Base-by-base conservation (phyloP, 2,329 filamentous ascomycete species). In the Penicillium sp. region DNA sequence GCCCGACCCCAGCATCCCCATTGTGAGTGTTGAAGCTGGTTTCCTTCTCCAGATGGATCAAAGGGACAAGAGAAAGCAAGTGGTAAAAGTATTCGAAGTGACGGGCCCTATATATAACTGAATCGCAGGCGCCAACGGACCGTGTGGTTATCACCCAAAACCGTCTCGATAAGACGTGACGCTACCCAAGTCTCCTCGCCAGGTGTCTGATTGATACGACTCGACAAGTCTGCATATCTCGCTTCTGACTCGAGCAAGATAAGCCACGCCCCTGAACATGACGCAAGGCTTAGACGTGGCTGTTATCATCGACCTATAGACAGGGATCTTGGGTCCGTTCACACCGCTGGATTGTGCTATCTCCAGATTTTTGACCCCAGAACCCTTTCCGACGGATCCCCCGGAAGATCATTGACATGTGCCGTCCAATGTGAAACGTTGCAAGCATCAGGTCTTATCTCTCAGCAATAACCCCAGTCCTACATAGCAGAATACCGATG, bases 151-250 rank as follows among this genome's bases (percentile, higher is more conserved):
- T 55, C 49, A 50, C 42, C 44, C 54, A 42, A 48, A 15, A 39
- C 29, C 12, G 39, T 47, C 32, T 47, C 34, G 54, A 55, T 56
- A 58, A 56, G 54, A 42, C 44, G 45, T 54, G 45, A 52, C 42
- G 26, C 39, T 44, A 41, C 39, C 32, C 34, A 46, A 45, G 28
- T n/a, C 37, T 28, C 17, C 23, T 15, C 37, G 36, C 32, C 38
- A 40, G 32, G 26, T 29, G 18, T 20, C 26, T 27, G 35, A 29
- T 30, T 29, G 43, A 44, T 43, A 35, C 36, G 40, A 37, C 17
- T 10, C 18, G 39, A 47, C 42, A 42, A 42, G 37, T 45, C 16
- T 50, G 47, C 41, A 41, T 45, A 42, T 45, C 42, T 29, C 32
- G 6, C 6, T 11, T 27, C 20, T 28, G 32, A 30, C 17, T 30